phyloP scores from a whole-genome alignment of 257 asterid species.

The Nicotiana obtusifolia region DNA sequence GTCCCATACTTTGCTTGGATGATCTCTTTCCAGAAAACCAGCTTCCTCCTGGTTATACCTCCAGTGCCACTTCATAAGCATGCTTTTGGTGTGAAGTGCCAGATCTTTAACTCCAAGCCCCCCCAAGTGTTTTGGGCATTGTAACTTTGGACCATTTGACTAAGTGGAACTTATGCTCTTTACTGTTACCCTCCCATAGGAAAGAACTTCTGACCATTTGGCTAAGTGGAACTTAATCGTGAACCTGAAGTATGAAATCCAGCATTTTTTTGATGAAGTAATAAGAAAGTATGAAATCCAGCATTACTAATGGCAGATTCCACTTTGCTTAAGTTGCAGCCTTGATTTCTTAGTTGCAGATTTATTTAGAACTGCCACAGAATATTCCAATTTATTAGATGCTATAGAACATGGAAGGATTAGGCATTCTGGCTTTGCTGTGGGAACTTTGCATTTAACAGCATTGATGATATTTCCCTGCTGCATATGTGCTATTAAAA shows the following conservation, averaged over 20 bases:
- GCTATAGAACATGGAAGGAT: background rate
- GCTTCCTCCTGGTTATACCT: too few relatives aligned
- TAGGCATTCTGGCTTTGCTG: background rate
- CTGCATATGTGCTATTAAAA: background rate
- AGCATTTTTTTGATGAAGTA: background rate
- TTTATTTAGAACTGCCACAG: background rate
- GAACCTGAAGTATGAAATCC: conserved; percentile 4
- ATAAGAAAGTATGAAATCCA: background rate
- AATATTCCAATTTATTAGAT: background rate
- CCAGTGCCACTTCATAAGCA: too few relatives aligned
- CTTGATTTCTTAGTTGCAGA: conserved; percentile 7
- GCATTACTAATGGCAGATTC: background rate
- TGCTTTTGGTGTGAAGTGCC: too few relatives aligned
- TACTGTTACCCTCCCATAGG: too few relatives aligned
- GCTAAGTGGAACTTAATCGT: too few relatives aligned
- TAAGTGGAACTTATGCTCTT: too few relatives aligned
- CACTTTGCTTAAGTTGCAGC: background rate
- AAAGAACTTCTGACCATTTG: too few relatives aligned
- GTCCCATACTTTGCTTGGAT: too few relatives aligned
- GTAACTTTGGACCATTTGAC: too few relatives aligned
- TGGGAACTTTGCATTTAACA: background rate
- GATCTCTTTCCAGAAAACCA: too few relatives aligned
- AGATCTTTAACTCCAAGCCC: too few relatives aligned
- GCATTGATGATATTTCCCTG: background rate
- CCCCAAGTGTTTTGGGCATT: too few relatives aligned